Evolutionary conservation across 257 asterid genomes (phyloP).

Genomic region (Solanum pinnatisectum): DNA sequence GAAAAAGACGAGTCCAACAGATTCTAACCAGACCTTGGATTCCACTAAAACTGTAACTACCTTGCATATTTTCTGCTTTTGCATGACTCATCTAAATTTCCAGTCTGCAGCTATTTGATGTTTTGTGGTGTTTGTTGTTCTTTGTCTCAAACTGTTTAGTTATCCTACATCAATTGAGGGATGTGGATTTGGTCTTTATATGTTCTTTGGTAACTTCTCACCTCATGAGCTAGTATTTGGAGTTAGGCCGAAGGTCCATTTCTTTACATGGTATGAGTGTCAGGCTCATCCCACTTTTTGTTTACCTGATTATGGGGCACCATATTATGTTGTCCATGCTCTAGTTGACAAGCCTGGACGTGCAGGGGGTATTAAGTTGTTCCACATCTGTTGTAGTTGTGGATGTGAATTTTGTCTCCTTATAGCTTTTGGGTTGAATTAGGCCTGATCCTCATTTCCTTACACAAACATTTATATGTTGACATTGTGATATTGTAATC

Average conservation of each 20-base stretch:
- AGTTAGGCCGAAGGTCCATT: background rate
- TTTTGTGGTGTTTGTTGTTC: background rate
- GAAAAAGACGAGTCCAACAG: conserved; percentile 13
- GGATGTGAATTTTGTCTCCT: background rate
- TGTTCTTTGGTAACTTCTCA: background rate
- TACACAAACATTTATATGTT: background rate
- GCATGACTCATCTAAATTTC: background rate
- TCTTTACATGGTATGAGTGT: background rate
- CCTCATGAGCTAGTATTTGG: background rate
- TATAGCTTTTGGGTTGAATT: background rate
- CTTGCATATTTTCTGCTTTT: background rate
- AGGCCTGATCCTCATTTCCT: background rate
- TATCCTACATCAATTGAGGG: background rate
- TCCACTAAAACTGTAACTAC: conserved; percentile 21
- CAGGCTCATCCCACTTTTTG: background rate
- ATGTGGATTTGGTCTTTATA: background rate
- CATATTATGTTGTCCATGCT: background rate
- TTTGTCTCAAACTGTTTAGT: background rate
- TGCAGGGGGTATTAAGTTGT: background rate
- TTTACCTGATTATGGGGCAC: background rate
- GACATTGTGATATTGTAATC: background rate
- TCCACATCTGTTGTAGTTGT: background rate
- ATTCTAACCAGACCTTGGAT: conserved; percentile 16
- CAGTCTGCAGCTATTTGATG: background rate
- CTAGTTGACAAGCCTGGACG: background rate